Evolutionary conservation across 148 eudicot genomes (phyloP), one percentile per base, ranked within the genome.

Genomic region (Pouteria glomerata): DNA sequence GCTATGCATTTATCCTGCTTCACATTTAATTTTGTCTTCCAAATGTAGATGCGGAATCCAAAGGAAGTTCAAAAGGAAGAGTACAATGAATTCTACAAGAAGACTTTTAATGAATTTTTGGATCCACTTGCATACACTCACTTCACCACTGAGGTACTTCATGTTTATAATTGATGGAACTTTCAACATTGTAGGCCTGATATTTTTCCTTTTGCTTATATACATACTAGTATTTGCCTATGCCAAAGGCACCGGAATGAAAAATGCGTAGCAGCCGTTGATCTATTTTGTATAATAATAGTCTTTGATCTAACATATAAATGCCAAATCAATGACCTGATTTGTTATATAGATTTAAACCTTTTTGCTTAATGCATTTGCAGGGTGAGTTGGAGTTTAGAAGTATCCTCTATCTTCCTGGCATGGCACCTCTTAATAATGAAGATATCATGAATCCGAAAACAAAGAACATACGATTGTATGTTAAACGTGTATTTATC

Each of bases 381-480:
- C 81, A 95, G 99, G 99, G 99, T 65, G 99, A 95, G 82, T 97
- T 95, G 73, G 99, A 95, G 85, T 95, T 95, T 60, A 86, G 97
- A 73, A 92, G 97, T 74, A 87, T 95, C 44, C 93, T 95, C 12
- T 95, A 84, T 76, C 86, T 95, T 70, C 97, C 99, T 30, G 95
- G 97, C 70, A 87, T 92, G 88, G 89, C 96, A 68, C 90, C 97
- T 27, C 42, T 89, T 72, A 93, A 91, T 72, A 95, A 95, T 58
- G 74, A 76, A 62, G 78, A 76, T n/a, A 30, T 76, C 24, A 39
- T 52, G 18, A 76, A 69, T 51, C 73, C 74, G 8, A 76, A 69
- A 41, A 76, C 73, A 4, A 76, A 76, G 37, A 95, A 95, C 76
- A 95, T 95, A 80, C 88, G 94, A 69, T 81, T 95, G 33, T 87